These are phyloP conservation scores for Cyberlindnera mycetangii DNA, from an alignment of 805 yeast species.

Conservation along the genomic window DNA sequence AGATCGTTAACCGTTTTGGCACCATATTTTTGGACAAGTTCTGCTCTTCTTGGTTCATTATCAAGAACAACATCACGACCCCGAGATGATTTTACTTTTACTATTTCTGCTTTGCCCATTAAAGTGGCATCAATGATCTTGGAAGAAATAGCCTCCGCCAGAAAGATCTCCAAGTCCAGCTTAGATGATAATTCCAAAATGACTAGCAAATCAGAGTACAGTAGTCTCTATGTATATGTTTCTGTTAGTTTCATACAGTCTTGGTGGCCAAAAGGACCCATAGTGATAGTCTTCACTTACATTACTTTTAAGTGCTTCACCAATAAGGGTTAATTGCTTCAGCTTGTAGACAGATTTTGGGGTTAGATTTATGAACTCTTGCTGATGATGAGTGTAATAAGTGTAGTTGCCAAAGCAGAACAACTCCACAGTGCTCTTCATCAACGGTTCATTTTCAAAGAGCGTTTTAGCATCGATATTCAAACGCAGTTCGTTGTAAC, in stretches of 20 bases:
- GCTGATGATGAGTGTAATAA: conserved; percentile 14
- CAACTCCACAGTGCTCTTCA: conserved; percentile 23
- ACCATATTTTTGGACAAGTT: conserved; percentile 1
- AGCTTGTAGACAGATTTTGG: conserved; percentile 19
- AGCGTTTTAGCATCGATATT: not conserved
- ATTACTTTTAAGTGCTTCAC: conserved; percentile 20
- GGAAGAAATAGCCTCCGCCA: conserved; percentile 21
- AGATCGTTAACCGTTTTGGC: conserved; percentile 13
- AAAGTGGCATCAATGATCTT: conserved; percentile 22
- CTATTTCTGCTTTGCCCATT: conserved; percentile 16
- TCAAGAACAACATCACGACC: conserved; percentile 26
- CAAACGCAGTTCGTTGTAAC: conserved; percentile 26
- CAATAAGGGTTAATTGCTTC: conserved; percentile 21
- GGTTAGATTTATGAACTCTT: conserved; percentile 15
- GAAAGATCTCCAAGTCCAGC: conserved; percentile 20
- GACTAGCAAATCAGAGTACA: conserved; percentile 16
- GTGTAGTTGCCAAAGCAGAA: conserved; percentile 26
- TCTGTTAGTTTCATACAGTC: conserved; percentile 1
- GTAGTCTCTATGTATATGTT: conserved; percentile 8
- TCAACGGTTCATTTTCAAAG: conserved; percentile 8
- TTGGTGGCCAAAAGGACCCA: not conserved
- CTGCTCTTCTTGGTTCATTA: conserved; percentile 11
- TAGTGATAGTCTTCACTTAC: conserved; percentile 6
- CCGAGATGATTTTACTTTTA: conserved; percentile 19
- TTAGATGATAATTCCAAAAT: conserved; percentile 7